These are phyloP conservation scores for Penicillium bovifimosum DNA, from an alignment of 495 filamentous ascomycete species.

Conservation along the genomic window DNA sequence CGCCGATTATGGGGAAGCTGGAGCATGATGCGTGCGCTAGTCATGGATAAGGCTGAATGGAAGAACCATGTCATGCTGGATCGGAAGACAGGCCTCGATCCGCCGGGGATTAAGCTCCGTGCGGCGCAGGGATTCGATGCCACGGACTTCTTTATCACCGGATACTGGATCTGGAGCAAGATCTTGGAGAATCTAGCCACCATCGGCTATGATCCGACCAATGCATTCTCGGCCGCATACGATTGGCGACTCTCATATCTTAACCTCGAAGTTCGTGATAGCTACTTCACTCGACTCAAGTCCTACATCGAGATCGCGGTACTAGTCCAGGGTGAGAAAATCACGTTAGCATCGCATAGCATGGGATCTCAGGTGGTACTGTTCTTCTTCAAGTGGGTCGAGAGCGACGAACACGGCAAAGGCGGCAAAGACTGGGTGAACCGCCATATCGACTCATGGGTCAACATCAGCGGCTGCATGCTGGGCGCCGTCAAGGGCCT, in stretches of 20 bases:
- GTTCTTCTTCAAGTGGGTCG: conserved; percentile 98
- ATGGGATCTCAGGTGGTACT: conserved; percentile 95
- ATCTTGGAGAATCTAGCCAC: conserved; percentile 94
- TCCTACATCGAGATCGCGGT: conserved; percentile 81
- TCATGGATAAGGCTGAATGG: conserved; percentile 89
- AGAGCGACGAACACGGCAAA: conserved; percentile 67
- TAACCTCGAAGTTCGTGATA: conserved; percentile 83
- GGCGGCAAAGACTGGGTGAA: conserved; percentile 91
- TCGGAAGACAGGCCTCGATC: conserved; percentile 83
- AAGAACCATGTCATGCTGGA: conserved; percentile 97
- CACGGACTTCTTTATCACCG: conserved; percentile 79
- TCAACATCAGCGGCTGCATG: conserved; percentile 98
- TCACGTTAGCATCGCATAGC: conserved; percentile 84
- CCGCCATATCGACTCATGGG: conserved; percentile 83
- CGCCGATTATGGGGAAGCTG: conserved; percentile 94
- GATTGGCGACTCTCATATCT: conserved; percentile 94
- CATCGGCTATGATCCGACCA: conserved; percentile 93
- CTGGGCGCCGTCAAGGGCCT: conserved; percentile 89
- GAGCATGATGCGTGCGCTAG: conserved; percentile 95
- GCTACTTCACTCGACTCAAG: conserved; percentile 88
- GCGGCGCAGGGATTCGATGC: conserved; percentile 97
- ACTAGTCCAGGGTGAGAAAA: conserved; percentile 64
- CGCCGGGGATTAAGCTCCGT: conserved; percentile 84
- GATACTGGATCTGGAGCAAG: conserved; percentile 99
- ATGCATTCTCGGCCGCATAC: conserved; percentile 91